Evolutionary conservation across 805 yeast species (phyloP), one percentile per base, ranked within the genome.

Genomic region (Lachancea quebecensis): DNA sequence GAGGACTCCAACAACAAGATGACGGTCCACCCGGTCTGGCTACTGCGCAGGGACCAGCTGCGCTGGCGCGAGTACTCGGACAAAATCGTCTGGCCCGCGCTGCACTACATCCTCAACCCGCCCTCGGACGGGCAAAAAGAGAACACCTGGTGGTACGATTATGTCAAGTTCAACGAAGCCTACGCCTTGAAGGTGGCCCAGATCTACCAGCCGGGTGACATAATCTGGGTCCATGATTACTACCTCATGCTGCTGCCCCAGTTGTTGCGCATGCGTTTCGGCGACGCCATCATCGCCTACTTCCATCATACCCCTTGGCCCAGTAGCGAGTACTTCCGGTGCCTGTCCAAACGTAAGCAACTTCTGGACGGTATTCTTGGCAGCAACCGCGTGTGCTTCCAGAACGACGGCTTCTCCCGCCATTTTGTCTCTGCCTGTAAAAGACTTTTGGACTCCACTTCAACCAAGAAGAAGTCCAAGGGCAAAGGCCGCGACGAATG

Each of bases 251-350:
- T 90, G 37, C 69, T 90, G 47, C 97, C 97, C 2, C 93, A 84
- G 59, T 72, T 90, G 64, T 67, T 90, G 51, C 74, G 95, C 53
- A 81, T 82, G 84, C 79, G 77, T 56, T 71, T 83, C 41, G 55
- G 50, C 2, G 77, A 82, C 46, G 85, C 86, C 5, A 71, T 71
- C 49, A 83, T 90, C 52, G 93, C 91, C 11, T 78, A 85, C 43
- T 89, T 78, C 64, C 66, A 90, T 52, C 96, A 90, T 63, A 77
- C 87, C 2, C 96, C 97, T n/a, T 90, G 91, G 74, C 96, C 97
- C 10, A 81, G 95, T 21, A 82, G 89, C 14, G 99, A 93, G 65
- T 89, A 90, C 63, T 88, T 93, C 68, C 75, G 97, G 50, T 85
- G 95, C 54, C 66, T 95, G 31, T 81, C 96, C 33, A 85, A 85